Base-by-base conservation (phyloP, 108 stramenopile species). In the Nitzschia inconspicua region DNA sequence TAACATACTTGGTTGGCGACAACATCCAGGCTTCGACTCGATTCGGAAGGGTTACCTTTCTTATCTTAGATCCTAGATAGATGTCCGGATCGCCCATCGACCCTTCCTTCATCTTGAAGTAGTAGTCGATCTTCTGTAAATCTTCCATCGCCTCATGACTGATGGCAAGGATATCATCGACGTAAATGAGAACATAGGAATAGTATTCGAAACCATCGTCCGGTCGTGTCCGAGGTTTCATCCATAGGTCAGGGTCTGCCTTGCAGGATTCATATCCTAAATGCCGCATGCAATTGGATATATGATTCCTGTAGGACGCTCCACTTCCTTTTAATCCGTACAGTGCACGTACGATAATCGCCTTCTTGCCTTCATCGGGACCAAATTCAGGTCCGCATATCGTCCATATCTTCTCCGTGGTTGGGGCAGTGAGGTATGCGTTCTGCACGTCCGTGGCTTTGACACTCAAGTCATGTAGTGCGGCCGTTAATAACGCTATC, bases 191-290 rank as follows among this genome's bases (percentile, higher is more conserved):
- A n/a, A n/a, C n/a, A n/a, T n/a, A n/a, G n/a, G n/a, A n/a, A n/a
- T n/a, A n/a, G n/a, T n/a, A n/a, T n/a, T n/a, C n/a, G n/a, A n/a
- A n/a, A n/a, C n/a, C n/a, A n/a, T n/a, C n/a, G n/a, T n/a, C n/a
- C n/a, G n/a, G n/a, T n/a, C n/a, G n/a, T n/a, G n/a, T n/a, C n/a
- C n/a, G n/a, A n/a, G 67, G 42, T 4, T 57, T 26, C 42, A 50
- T 59, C 68, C 69, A 75, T 0, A 79, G 60, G 44, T 75, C 64
- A 44, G 65, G 43, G 6, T 66, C 73, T 1, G 70, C 69, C 14
- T 63, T 58, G n/a, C 46, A 14, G 4, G 64, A 25, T 9, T 47
- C 11, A 31, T 62, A 62, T 36, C 60, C 62, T 27, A 46, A n/a
- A n/a, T n/a, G 53, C 54, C 55, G 3, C 16, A 51, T 8, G 23